Conservation (phyloP, 2,329 filamentous ascomycete species). For the Apiospora malaysiana region DNA sequence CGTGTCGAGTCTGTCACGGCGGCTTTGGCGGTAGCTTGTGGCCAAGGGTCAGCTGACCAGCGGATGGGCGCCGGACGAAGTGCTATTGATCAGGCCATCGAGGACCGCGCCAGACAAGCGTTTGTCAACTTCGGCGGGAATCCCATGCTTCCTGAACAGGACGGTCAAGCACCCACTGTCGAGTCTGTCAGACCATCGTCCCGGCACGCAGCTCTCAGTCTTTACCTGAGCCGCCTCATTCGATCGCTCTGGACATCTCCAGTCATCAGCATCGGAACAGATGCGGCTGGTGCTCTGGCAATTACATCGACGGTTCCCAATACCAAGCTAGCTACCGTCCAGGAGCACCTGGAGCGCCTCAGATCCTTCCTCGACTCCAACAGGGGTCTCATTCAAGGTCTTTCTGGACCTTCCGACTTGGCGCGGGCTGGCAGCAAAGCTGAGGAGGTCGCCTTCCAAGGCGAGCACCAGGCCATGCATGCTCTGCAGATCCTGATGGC, state of each 20-base stretch:
- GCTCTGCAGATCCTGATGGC: constrained; percentile 84
- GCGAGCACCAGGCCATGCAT: constrained; percentile 90
- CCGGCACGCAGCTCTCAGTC: constrained; percentile 83
- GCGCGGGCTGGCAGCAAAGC: constrained; percentile 79
- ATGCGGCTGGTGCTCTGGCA: constrained; percentile 62
- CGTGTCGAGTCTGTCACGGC: constrained; percentile 88
- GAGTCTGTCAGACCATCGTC: constrained; percentile 89
- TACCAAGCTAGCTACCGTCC: constrained; percentile 75
- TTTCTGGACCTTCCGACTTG: constrained; percentile 90
- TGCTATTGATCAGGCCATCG: constrained; percentile 81
- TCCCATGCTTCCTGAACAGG: constrained; percentile 78
- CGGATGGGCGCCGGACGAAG: constrained; percentile 73
- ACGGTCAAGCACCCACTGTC: constrained; percentile 73
- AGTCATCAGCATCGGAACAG: constrained; percentile 65
- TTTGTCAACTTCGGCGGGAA: constrained; percentile 95
- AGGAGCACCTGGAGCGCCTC: constrained; percentile 80
- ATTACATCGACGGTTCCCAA: constrained; percentile 72
- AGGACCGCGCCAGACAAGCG: constrained; percentile 82
- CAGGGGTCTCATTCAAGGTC: constrained; percentile 87
- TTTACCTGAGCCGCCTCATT: constrained; percentile 88
- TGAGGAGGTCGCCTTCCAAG: constrained; percentile 90
- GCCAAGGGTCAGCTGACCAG: constrained; percentile 77
- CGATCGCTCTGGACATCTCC: constrained; percentile 85
- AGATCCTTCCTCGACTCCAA: constrained; percentile 87
- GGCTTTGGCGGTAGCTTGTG: constrained; percentile 91